Conservation (phyloP, 371 early-diverging fungal species). For the Actinomortierella wolfii region DNA sequence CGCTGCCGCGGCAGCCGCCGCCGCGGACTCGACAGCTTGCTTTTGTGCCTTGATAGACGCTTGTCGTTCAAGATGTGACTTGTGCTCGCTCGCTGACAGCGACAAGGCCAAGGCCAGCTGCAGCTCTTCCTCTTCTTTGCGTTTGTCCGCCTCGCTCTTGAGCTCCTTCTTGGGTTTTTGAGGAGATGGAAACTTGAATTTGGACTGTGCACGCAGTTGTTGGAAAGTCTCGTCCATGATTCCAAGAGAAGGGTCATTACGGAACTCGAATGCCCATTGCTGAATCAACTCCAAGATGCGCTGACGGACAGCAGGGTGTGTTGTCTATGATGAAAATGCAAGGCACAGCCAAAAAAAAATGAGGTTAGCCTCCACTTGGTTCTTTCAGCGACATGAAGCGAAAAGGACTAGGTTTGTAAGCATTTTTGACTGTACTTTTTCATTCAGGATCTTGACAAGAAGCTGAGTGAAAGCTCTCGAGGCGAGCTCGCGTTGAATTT, state of each 20-base stretch:
- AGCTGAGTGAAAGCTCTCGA: conserved; percentile 88
- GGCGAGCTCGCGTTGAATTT: conserved; percentile 81
- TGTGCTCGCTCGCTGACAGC: conserved; percentile 71
- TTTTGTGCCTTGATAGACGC: neutral
- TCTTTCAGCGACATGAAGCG: too few species aligned
- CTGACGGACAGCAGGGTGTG: conserved; percentile 78
- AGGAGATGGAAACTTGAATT: conserved; percentile 73
- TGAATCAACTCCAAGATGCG: conserved; percentile 87
- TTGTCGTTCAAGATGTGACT: conserved; percentile 14
- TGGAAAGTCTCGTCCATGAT: conserved; percentile 89
- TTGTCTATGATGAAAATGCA: conserved; percentile 47
- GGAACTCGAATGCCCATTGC: conserved; percentile 88
- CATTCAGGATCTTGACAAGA: conserved; percentile 75
- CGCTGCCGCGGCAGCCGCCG: conserved; percentile 25
- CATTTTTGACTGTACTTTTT: conserved; percentile 55
- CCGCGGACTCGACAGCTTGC: neutral
- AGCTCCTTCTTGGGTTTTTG: conserved; percentile 81
- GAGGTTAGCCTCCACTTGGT: too few species aligned
- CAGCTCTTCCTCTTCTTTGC: conserved; percentile 90
- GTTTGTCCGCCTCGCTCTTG: conserved; percentile 71
- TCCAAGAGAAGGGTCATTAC: conserved; percentile 77
- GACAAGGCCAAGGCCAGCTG: conserved; percentile 92
- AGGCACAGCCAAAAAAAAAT: neutral
- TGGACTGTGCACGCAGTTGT: conserved; percentile 61
- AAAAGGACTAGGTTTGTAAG: too few species aligned